Base-by-base conservation (phyloP, 495 filamentous ascomycete species). In the Cudoniella acicularis region DNA sequence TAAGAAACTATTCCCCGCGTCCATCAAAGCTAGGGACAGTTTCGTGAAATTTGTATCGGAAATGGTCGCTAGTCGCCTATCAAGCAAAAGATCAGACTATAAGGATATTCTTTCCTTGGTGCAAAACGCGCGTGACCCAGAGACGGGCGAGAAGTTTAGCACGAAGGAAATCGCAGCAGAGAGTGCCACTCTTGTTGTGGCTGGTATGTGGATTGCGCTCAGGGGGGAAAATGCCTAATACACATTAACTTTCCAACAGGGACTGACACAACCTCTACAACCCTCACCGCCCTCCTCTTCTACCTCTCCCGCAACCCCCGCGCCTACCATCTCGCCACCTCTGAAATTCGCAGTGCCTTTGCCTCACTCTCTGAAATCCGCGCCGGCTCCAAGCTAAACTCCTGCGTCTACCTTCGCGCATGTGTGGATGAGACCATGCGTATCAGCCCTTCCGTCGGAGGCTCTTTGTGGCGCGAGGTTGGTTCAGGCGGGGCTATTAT, bases 291-390 rank as follows among this genome's bases (percentile, higher is more conserved):
- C 1, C 52, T 60, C 10, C 65, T 73, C 49, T 74, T 71, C 68
- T 77, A 76, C 57, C 64, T 77, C 1, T 51, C 56, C 0, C 67
- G 60, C 0, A 55, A 67, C 4, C 69, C 72, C 13, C 25, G 47
- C 17, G 50, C 41, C n/a, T 70, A 69, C 49, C 21, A 27, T 10
- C 61, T 52, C 6, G 54, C 70, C 6, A 53, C 62, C 1, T 3
- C 46, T 11, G 75, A 77, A 52, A 64, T 76, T n/a, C 63, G 65
- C 17, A 55, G 50, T 8, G 63, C 59, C 0, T 77, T 77, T 56
- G 9, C 25, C 0, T 52, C 26, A 1, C 17, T 56, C 16, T 59
- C 65, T 1, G 66, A 72, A 10, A 74, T 76, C 57, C 26, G 36
- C 8, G 22, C 30, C 23, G 72, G 72, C 1, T 27, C 65, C 3